These are phyloP conservation scores for Eucalyptus marginata DNA, from an alignment of 345 rosid genomes.

Conservation along the genomic window DNA sequence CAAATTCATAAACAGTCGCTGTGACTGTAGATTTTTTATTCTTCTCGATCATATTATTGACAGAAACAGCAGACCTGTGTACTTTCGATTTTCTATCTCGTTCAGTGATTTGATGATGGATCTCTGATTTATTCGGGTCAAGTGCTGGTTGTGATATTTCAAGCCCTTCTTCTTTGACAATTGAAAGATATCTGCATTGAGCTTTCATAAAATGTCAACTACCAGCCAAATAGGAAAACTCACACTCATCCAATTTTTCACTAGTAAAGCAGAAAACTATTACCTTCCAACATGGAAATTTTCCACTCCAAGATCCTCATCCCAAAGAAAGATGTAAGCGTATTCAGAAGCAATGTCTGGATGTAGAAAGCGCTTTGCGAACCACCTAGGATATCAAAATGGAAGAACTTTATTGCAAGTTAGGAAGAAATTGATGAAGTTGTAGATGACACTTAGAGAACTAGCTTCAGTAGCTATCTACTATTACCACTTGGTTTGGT, in stretches of 20 bases:
- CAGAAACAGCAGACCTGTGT: constrained; percentile 35
- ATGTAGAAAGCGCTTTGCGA: constrained; percentile 71
- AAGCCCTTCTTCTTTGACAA: constrained; percentile 57
- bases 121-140: constrained; percentile 35
- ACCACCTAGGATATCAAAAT: constrained; percentile 50
- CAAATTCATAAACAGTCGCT: background rate
- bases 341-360: constrained; percentile 45
- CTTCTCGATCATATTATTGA: background rate
- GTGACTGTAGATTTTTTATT: background rate
- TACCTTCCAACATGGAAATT: constrained; percentile 37
- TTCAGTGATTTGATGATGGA: constrained; percentile 54
- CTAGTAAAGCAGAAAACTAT: background rate
- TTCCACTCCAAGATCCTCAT: constrained; percentile 50
- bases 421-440: background rate
- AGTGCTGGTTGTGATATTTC: constrained; percentile 90
- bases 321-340: constrained; percentile 51
- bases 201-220: background rate
- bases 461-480: background rate
- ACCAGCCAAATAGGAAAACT: background rate
- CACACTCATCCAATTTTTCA: background rate
- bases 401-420: background rate
- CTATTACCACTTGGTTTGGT: constrained; percentile 77
- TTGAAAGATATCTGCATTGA: constrained; percentile 48
- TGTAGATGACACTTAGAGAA: background rate
- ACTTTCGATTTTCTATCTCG: constrained; percentile 33